Conservation (phyloP, 345 rosid genomes). For the Jatropha curcas region DNA sequence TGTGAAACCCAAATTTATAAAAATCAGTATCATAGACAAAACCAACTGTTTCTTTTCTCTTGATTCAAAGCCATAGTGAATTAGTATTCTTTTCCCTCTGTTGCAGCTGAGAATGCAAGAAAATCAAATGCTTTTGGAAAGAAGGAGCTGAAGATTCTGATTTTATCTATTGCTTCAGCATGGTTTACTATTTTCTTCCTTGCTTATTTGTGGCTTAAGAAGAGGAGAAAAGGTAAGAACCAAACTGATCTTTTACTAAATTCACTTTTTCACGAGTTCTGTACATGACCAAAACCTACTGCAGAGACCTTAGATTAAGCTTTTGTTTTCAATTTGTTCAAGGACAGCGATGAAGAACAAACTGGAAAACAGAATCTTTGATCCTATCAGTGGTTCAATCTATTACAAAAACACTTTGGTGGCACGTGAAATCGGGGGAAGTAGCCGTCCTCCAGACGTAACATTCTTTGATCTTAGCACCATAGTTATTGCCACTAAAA, state of each 20-base stretch:
- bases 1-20: neutral
- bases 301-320: neutral
- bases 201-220: constrained; percentile 2
- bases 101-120: constrained; percentile 10
- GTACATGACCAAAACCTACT: neutral
- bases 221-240: constrained; percentile 11
- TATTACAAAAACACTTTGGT: neutral
- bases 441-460: neutral
- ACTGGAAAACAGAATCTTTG: neutral
- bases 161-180: neutral
- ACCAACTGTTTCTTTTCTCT: too few species aligned
- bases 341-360: neutral
- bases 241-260: neutral
- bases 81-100: constrained; percentile 22
- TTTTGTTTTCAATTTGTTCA: neutral
- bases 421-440: too few species aligned
- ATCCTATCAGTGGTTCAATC: neutral
- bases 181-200: neutral
- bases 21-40: neutral
- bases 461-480: constrained; percentile 3
- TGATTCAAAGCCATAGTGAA: too few species aligned
- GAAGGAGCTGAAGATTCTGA: neutral
- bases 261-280: too few species aligned
- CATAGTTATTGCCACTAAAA: constrained; percentile 29
- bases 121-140: neutral